These are phyloP conservation scores for Russula sp. DNA, from an alignment of 768 basidiomycete genomes.

Conservation along the genomic window DNA sequence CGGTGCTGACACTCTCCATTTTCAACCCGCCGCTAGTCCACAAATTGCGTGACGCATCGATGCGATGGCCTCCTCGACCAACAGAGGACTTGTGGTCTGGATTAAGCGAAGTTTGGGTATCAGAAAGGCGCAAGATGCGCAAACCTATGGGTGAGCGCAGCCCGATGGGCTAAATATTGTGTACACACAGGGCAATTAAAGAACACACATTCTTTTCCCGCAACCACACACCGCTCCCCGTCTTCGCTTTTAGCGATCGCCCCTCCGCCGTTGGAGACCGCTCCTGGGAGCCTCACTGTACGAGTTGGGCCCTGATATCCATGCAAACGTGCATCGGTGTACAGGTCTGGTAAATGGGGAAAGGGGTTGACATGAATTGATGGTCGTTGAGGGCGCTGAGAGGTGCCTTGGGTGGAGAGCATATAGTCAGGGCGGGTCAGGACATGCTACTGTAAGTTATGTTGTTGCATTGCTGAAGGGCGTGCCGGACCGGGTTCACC, in stretches of 20 bases:
- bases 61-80: slow-evolving; percentile 56
- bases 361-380: slow-evolving; percentile 7
- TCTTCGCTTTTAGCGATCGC: slow-evolving; percentile 63
- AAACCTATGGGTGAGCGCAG: slow-evolving; percentile 22
- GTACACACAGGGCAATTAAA: neutral
- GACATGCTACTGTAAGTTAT: too few species aligned
- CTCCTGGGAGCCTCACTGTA: slow-evolving; percentile 54
- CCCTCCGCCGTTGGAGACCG: slow-evolving; percentile 54
- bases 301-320: slow-evolving; percentile 40
- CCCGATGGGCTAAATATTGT: neutral
- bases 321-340: slow-evolving; percentile 38
- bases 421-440: neutral
- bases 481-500: neutral
- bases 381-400: slow-evolving; percentile 15
- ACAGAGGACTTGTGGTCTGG: slow-evolving; percentile 41
- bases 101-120: slow-evolving; percentile 34
- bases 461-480: too few species aligned
- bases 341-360: slow-evolving; percentile 21
- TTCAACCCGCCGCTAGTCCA: slow-evolving; percentile 77
- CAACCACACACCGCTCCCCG: slow-evolving; percentile 57
- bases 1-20: slow-evolving; percentile 70
- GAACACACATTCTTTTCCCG: slow-evolving; percentile 68
- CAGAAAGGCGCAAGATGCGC: slow-evolving; percentile 42
- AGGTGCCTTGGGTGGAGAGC: slow-evolving; percentile 5
- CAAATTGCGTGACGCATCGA: slow-evolving; percentile 68